Percentiles rank a stretch among this genome's conserved stretches.
Evolutionary conservation across 345 rosid genomes (phyloP).

Genomic region (Populus simonii): DNA sequence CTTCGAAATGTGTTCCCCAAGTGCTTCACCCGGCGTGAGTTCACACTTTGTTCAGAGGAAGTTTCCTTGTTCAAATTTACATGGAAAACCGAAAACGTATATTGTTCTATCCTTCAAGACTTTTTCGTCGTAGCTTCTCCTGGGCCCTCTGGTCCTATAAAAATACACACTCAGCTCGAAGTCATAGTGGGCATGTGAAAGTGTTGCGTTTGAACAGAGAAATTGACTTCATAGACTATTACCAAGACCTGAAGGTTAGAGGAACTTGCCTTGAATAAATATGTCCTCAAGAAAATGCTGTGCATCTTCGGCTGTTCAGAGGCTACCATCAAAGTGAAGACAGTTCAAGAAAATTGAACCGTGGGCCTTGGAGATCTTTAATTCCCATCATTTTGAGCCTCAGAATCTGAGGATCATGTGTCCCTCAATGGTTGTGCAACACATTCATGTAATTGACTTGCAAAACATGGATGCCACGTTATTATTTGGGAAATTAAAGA

Average conservation of each 20-base stretch:
- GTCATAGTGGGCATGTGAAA: not conserved
- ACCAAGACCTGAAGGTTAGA: not conserved
- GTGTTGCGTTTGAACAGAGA: not conserved
- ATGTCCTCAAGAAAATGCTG: not conserved
- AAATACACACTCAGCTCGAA: not conserved
- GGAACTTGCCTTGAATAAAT: not conserved
- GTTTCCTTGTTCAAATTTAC: not conserved
- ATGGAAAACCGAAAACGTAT: not conserved
- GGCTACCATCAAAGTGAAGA: not conserved
- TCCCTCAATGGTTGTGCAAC: not conserved
- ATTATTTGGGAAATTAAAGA: not conserved
- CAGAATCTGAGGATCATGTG: not conserved
- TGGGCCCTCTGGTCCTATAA: not conserved
- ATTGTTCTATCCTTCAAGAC: too few relatives aligned
- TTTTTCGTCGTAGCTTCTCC: not conserved
- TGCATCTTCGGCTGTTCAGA: not conserved
- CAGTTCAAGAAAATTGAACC: too few relatives aligned
- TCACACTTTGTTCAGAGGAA: not conserved
- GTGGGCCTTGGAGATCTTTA: not conserved
- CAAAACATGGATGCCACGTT: not conserved
- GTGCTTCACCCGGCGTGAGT: not conserved
- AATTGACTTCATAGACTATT: not conserved
- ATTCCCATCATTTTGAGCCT: too few relatives aligned
- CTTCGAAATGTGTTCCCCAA: not conserved
- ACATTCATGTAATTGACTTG: not conserved